Evolutionary conservation across 352 stramenopile species (phyloP), one percentile per base, ranked within the genome.

Genomic region (Phytophthora brassicae): DNA sequence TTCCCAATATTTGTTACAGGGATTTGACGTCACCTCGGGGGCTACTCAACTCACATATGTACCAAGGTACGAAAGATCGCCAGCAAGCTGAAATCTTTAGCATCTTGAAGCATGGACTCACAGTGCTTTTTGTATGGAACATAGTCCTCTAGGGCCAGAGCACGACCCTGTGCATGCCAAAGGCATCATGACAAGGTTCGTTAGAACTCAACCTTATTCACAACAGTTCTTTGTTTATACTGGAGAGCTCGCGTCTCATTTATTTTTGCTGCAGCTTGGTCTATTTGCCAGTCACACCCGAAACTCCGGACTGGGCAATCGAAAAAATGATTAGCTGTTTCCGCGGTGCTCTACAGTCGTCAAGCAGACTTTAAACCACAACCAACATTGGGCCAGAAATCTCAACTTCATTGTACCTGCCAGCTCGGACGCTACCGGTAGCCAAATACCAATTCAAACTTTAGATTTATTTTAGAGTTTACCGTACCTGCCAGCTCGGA

Each of bases 21-120:
- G 84, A 33, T 93, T 93, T 68, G 84, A 93, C 36, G 84, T 93
- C 17, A 93, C 84, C 0, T 86, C 80, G 3, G 84, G 84, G 17
- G 81, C 82, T 28, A 93, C 84, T 2, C 84, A 93, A 26, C 51
- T 93, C 17, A 68, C 80, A 13, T 93, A 72, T 41, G 76, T 93
- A 0, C 82, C 79, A 50, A 90, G 77, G 80, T 89, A 70, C 42
- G 23, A 12, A 41, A 26, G 3, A 28, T 53, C 29, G n/a, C 36
- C 16, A 39, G 13, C 12, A 16, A 6, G 33, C 16, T 5, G 13
- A 43, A 23, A n/a, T n/a, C 36, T 13, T 43, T 43, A 22, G 16
- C 36, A 9, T 23, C n/a, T 23, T 22, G n/a, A 49, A 45, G 35
- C 44, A 8, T 42, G 4, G 47, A n/a, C 4, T 56, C 38, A 20